These are phyloP conservation scores for Phylloboletellus chloephorus DNA, from an alignment of 1,284 basidiomycete species.

Conservation along the genomic window DNA sequence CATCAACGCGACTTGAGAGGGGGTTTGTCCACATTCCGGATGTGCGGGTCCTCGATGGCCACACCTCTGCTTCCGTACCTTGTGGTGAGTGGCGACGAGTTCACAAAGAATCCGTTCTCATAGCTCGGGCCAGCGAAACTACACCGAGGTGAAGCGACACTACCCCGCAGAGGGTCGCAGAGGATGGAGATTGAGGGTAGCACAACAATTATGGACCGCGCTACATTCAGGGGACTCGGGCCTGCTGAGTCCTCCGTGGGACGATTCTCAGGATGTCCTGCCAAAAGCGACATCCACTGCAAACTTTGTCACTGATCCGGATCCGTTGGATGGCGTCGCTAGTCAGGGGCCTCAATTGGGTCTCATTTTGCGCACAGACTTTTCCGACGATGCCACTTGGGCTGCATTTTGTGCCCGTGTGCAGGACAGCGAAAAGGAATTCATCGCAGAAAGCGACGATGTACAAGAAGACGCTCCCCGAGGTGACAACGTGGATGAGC, in stretches of 20 bases:
- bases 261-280: slow-evolving; percentile 11
- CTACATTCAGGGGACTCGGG: slow-evolving; percentile 15
- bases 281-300: slow-evolving; percentile 31
- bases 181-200: slow-evolving; percentile 35
- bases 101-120: slow-evolving; percentile 6
- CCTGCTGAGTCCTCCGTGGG: slow-evolving; percentile 13
- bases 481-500: slow-evolving; percentile 14
- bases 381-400: slow-evolving; percentile 62
- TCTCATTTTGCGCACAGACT: slow-evolving; percentile 64
- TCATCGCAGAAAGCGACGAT: slow-evolving; percentile 29
- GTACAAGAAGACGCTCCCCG: slow-evolving; percentile 17
- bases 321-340: slow-evolving; percentile 39
- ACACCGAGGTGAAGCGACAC: slow-evolving; percentile 31
- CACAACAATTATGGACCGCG: slow-evolving; percentile 37
- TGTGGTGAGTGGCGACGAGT: slow-evolving; percentile 14
- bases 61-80: slow-evolving; percentile 18
- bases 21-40: too few relatives aligned
- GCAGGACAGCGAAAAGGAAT: slow-evolving; percentile 46
- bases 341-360: slow-evolving; percentile 40
- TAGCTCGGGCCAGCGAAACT: slow-evolving; percentile 30
- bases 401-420: slow-evolving; percentile 45
- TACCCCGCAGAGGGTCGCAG: slow-evolving; percentile 40
- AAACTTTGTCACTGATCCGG: slow-evolving; percentile 40
- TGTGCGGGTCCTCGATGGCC: slow-evolving; percentile 19
- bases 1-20: neutral